A percentile compares a stretch with the other conserved stretches of the same genome.
Conservation (phyloP, 2,329 filamentous ascomycete species). For the Botrytis tulipae region DNA sequence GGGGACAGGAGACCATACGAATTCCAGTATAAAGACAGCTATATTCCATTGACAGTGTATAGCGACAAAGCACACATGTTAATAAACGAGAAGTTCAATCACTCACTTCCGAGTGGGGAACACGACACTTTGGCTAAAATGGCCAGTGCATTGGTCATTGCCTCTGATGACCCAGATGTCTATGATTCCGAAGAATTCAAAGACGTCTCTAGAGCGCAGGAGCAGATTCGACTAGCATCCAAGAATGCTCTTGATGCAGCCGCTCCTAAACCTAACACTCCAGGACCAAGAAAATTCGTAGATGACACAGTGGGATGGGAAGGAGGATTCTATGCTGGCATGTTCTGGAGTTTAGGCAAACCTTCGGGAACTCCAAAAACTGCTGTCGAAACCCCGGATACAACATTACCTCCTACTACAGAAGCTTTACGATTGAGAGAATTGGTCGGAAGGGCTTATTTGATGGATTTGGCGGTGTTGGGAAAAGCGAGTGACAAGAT, state of each 20-base stretch:
- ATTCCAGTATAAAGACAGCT: slow-evolving; percentile 72
- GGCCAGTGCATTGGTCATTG: slow-evolving; percentile 57
- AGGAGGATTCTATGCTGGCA: slow-evolving; percentile 77
- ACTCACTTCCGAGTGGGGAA: slow-evolving; percentile 36
- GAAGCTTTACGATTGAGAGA: slow-evolving; percentile 65
- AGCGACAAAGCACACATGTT: slow-evolving; percentile 56
- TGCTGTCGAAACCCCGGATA: slow-evolving; percentile 40
- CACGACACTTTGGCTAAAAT: slow-evolving; percentile 42
- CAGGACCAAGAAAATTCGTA: slow-evolving; percentile 61
- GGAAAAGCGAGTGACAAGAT: slow-evolving; percentile 65
- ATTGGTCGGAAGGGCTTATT: slow-evolving; percentile 75
- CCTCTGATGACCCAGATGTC: slow-evolving; percentile 79
- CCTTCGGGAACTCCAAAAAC: slow-evolving; percentile 40
- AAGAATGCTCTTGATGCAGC: slow-evolving; percentile 50
- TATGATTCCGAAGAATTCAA: slow-evolving; percentile 64
- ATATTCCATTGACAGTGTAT: slow-evolving; percentile 73
- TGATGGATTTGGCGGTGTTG: slow-evolving; percentile 76
- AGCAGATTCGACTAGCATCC: slow-evolving; percentile 71
- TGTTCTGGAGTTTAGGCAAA: slow-evolving; percentile 74
- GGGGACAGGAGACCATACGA: slow-evolving; percentile 78
- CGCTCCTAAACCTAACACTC: slow-evolving; percentile 37
- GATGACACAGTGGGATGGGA: slow-evolving; percentile 84
- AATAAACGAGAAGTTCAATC: slow-evolving; percentile 50
- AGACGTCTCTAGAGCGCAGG: slow-evolving; percentile 62
- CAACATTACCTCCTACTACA: slow-evolving; percentile 40